Evolutionary conservation across 1,284 basidiomycete species (phyloP).

Genomic region (Moesziomyces sp.): DNA sequence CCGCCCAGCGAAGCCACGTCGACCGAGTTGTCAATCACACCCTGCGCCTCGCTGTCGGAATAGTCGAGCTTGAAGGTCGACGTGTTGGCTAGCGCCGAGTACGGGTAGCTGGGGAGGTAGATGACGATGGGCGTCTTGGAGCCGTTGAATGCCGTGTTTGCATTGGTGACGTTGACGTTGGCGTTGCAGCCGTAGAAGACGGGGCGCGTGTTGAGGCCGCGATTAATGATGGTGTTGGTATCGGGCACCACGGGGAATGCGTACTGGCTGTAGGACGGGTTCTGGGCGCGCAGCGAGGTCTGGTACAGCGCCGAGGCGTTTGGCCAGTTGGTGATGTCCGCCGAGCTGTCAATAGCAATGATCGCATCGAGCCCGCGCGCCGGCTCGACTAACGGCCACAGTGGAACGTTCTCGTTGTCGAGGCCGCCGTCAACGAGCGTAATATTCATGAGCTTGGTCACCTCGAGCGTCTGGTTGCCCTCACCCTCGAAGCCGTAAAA

Average conservation of each 20-base stretch:
- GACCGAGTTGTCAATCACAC: constrained; percentile 61
- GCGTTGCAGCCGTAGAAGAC: constrained; percentile 80
- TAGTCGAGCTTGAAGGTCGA: constrained; percentile 68
- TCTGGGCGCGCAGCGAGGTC: constrained; percentile 55
- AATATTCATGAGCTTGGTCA: constrained; percentile 53
- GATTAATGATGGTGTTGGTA: constrained; percentile 73
- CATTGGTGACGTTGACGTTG: constrained; percentile 64
- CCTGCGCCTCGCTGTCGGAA: constrained; percentile 43
- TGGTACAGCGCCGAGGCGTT: constrained; percentile 72
- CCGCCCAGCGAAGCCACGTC: constrained; percentile 60
- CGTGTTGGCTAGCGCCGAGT: constrained; percentile 61
- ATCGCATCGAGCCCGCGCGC: constrained; percentile 76
- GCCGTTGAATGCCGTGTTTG: constrained; percentile 53
- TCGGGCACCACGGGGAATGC: constrained; percentile 70
- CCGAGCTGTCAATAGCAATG: constrained; percentile 76
- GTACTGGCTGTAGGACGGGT: constrained; percentile 49
- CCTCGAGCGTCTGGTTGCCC: constrained; percentile 21
- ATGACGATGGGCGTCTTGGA: constrained; percentile 68
- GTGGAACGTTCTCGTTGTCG: constrained; percentile 73
- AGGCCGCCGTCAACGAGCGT: constrained; percentile 61
- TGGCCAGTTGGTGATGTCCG: constrained; percentile 74
- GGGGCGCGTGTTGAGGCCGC: constrained; percentile 76
- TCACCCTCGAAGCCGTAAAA: constrained; percentile 68
- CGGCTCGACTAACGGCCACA: constrained; percentile 75
- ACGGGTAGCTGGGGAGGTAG: constrained; percentile 71